Evolutionary conservation across 129 eudicot genomes (phyloP), one percentile per base, ranked within the genome.

Genomic region (Helichrysum umbraculigerum): DNA sequence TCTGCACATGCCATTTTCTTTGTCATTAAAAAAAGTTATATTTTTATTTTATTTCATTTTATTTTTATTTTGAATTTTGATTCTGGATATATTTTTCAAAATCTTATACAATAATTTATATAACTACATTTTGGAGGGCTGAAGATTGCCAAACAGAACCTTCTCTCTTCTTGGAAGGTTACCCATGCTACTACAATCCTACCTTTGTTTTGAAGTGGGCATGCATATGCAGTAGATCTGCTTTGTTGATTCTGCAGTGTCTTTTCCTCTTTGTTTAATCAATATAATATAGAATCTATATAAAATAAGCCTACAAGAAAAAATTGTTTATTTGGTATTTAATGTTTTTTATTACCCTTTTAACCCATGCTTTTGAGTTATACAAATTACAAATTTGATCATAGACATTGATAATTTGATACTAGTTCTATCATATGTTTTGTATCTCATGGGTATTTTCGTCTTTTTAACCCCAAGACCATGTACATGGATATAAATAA

Each of bases 1-100:
- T 80, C 64, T 76, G 75, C 83, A 80, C 76, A 58, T 80, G 83
- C 71, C 44, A 33, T 61, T n/a, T 25, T 25, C 28, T 25, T 25
- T 25, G 28, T 25, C 28, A 25, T 25, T 25, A 25, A 25, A 25
- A 25, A 25, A 25, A 25, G 28, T 25, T 25, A 0, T 25, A 25
- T 25, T 25, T 25, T 25, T 25, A 25, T 25, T 25, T 25, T 34
- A 56, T n/a, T n/a, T 4, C 29, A 44, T 28, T 6, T 25, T 34
- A 56, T 5, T 4, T 15, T 29, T 25, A 5, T 62, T 44, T 29
- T 47, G 1, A n/a, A 20, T 5, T 30, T 14, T 42, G 21, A 19
- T 34, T 9, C 44, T 68, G 14, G 4, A 30, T 8, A 20, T 32
- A n/a, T 51, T 28, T 51, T 16, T 52, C 50, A 11, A 14, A 11